phyloP scores from a whole-genome alignment of 768 basidiomycete genomes.

The Boletus rex-veris region DNA sequence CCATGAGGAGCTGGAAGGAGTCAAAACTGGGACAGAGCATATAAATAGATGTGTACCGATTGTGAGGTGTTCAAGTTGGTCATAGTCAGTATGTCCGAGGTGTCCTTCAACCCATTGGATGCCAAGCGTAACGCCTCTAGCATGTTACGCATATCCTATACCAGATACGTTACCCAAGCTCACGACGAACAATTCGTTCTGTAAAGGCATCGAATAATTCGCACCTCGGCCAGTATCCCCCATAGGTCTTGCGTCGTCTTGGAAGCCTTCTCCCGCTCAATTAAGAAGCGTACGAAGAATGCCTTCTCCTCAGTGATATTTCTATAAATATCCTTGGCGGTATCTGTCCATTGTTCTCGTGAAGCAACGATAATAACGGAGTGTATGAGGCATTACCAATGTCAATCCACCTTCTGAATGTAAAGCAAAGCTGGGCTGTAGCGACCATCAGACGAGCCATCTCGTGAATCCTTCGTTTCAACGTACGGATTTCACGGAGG shows the following conservation, averaged over 20 bases:
- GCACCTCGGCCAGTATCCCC: slow-evolving; percentile 27
- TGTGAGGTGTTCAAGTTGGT: slow-evolving; percentile 15
- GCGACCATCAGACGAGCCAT: slow-evolving; percentile 20
- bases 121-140: slow-evolving; percentile 19
- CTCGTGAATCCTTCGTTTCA: slow-evolving; percentile 10
- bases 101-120: slow-evolving; percentile 16
- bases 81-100: slow-evolving; percentile 20
- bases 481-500: slow-evolving; percentile 72
- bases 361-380: slow-evolving; percentile 8
- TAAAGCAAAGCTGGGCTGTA: slow-evolving; percentile 72
- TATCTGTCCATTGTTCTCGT: slow-evolving; percentile 38
- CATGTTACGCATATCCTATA: slow-evolving; percentile 30
- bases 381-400: slow-evolving; percentile 47
- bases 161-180: background rate
- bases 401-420: slow-evolving; percentile 71
- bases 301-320: slow-evolving; percentile 62
- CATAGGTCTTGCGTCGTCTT: slow-evolving; percentile 30
- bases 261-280: slow-evolving; percentile 40
- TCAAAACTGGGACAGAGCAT: slow-evolving; percentile 2
- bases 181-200: background rate
- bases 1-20: slow-evolving; percentile 20
- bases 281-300: slow-evolving; percentile 44
- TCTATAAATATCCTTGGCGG: slow-evolving; percentile 61
- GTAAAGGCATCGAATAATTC: slow-evolving; percentile 3
- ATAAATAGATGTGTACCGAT: slow-evolving; percentile 15